phyloP scores from a whole-genome alignment of 495 filamentous ascomycete genomes.

The Thermothielavioides terrestris region DNA sequence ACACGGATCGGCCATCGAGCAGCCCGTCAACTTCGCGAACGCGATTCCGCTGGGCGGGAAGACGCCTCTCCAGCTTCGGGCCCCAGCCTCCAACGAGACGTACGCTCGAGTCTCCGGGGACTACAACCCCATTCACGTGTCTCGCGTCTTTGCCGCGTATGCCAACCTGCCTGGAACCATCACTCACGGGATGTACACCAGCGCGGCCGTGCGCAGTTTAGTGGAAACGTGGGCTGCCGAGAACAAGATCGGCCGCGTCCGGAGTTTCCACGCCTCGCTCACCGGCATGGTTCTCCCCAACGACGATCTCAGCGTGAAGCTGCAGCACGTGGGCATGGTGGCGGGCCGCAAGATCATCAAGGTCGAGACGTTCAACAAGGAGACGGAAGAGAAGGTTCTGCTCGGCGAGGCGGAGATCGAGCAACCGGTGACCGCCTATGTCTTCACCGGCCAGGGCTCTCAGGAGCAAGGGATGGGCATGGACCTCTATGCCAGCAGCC shows the following conservation, averaged over 20 bases:
- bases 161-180: constrained; percentile 93
- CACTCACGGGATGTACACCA: constrained; percentile 98
- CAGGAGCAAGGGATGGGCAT: constrained; percentile 99
- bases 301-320: constrained; percentile 84
- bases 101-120: constrained; percentile 97
- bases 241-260: constrained; percentile 94
- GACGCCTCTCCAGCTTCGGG: constrained; percentile 73
- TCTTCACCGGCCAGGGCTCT: constrained; percentile 96
- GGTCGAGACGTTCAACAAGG: constrained; percentile 87
- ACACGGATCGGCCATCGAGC: constrained; percentile 86
- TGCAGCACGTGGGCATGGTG: constrained; percentile 97
- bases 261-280: constrained; percentile 89
- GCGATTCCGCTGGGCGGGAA: constrained; percentile 91
- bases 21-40: constrained; percentile 95
- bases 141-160: constrained; percentile 89
- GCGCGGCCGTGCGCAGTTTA: constrained; percentile 92
- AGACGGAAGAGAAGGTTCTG: constrained; percentile 91
- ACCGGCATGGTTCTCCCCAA: constrained; percentile 98
- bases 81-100: constrained; percentile 94
- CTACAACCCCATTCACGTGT: constrained; percentile 98
- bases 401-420: constrained; percentile 95
- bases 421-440: constrained; percentile 93
- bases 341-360: constrained; percentile 98
- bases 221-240: constrained; percentile 99
- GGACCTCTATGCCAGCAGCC: constrained; percentile 89